phyloP scores from a whole-genome alignment of 2,329 filamentous ascomycete species.

The Colletotrichum noveboracense region DNA sequence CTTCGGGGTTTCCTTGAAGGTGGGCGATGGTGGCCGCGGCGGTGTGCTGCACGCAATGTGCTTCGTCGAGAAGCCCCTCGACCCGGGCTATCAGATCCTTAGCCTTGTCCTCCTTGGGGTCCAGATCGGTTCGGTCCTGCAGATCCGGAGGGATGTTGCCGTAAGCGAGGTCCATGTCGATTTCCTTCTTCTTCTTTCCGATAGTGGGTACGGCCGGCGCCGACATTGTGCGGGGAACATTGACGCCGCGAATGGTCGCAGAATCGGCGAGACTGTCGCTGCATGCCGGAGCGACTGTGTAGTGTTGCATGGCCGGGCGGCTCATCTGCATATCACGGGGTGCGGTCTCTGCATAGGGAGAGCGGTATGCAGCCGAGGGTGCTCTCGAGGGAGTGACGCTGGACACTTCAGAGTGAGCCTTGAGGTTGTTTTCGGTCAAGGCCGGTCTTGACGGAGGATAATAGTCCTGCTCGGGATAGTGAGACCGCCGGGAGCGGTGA shows the following conservation, averaged over 20 bases:
- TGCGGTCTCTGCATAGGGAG: conserved; percentile 49
- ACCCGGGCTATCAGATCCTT: conserved; percentile 72
- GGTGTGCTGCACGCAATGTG: conserved; percentile 85
- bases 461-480: conserved; percentile 26
- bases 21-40: conserved; percentile 84
- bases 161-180: conserved; percentile 94
- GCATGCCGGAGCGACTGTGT: conserved; percentile 30
- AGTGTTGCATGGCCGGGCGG: conserved; percentile 21
- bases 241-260: conserved; percentile 19
- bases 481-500: conserved; percentile 42
- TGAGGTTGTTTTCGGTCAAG: conserved; percentile 59
- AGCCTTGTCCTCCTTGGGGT: conserved; percentile 53
- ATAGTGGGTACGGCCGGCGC: conserved; percentile 39
- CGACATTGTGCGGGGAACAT: conserved; percentile 43
- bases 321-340: conserved; percentile 46
- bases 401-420: conserved; percentile 58
- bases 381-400: conserved; percentile 48
- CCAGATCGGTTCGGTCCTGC: conserved; percentile 51
- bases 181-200: conserved; percentile 48
- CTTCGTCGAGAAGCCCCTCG: conserved; percentile 81
- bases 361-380: conserved; percentile 37
- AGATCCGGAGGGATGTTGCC: conserved; percentile 80
- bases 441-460: conserved; percentile 35
- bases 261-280: conserved; percentile 21
- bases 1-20: conserved; percentile 72